A percentile compares a stretch with the other conserved stretches of the same genome.
Evolutionary conservation across 2,329 filamentous ascomycete species (phyloP).

Genomic region (Phyllosticta citrichinensis): DNA sequence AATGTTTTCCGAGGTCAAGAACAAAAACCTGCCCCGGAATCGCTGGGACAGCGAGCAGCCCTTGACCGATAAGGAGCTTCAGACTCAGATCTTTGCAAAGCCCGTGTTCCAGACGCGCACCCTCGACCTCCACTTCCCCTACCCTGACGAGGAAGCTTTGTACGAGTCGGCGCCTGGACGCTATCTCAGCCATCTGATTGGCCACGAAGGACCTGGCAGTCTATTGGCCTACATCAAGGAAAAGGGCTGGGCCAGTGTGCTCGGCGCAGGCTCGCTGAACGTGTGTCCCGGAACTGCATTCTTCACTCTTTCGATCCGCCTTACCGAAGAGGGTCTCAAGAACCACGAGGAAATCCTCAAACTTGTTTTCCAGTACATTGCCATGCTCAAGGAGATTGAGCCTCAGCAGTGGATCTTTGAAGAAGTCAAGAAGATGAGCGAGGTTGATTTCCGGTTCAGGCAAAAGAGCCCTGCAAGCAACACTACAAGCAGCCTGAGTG

Average conservation of each 20-base stretch:
- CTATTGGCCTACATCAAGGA: constrained; percentile 83
- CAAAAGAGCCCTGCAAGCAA: constrained; percentile 84
- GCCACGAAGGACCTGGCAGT: constrained; percentile 86
- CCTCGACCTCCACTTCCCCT: constrained; percentile 73
- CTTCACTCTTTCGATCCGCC: constrained; percentile 67
- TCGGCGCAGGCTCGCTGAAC: constrained; percentile 66
- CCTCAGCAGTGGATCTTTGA: constrained; percentile 91
- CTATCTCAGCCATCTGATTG: constrained; percentile 82
- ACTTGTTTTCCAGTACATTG: constrained; percentile 82
- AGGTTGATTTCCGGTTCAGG: constrained; percentile 90
- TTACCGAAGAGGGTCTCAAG: constrained; percentile 77
- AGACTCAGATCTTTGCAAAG: constrained; percentile 73
- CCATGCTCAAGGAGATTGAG: constrained; percentile 67
- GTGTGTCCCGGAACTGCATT: constrained; percentile 73
- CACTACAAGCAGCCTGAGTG: constrained; percentile 76
- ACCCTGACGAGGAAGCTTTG: constrained; percentile 70
- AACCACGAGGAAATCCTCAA: constrained; percentile 76
- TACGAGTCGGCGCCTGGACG: constrained; percentile 73
- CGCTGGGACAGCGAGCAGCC: constrained; percentile 56
- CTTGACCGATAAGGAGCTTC: constrained; percentile 50
- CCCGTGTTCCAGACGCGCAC: constrained; percentile 82
- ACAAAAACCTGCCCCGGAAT: constrained; percentile 65
- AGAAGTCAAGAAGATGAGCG: constrained; percentile 80
- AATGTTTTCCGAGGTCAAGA: constrained; percentile 68
- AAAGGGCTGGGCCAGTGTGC: constrained; percentile 78